Evolutionary conservation across 2,329 filamentous ascomycete genomes (phyloP), one percentile per base, ranked within the genome.

Genomic region (Myriosclerotinia curreyana): DNA sequence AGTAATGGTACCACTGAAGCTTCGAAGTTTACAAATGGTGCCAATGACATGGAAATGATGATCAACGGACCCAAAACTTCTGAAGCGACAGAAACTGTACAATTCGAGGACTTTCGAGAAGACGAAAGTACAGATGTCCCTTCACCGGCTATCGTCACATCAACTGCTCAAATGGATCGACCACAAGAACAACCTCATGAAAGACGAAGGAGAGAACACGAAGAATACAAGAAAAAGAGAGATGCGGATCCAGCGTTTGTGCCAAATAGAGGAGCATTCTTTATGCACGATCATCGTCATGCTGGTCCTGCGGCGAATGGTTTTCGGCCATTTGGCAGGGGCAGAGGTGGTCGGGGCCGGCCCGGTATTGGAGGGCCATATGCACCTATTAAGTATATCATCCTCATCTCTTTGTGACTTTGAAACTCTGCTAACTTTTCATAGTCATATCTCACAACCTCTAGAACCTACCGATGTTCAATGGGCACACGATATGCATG

Each of bases 401-500:
- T 71, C 56, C 66, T 40, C 34, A 50, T 31, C 66, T 42, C 49
- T 64, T 62, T 54, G 58, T 38, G 53, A 62, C 25, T 66, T 66
- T 54, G 58, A 55, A 51, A 40, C 42, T 52, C 62, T 71, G 59
- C 72, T 74, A 70, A 75, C 42, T 61, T 64, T 58, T 62, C 36
- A 51, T 65, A 79, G 77, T 65, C 77, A 79, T 69, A 74, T 81
- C 54, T 79, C 81, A 65, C 79, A 79, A 65, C 75, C 80, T 11
- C 44, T 44, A 44, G 85, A 89, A 72, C 86, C 85, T 65, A 85
- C 87, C 31, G 90, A 86, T 75, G 86, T 85, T 25, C 89, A 85
- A 52, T 98, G 95, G 95, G 86, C 91, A 69, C 95, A 99, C 76
- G 95, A 99, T 76, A 91, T 98, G 78, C 95, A 98, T 77, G 91